phyloP scores from a whole-genome alignment of 306 rosid genomes.

The Acmispon strigosus region DNA sequence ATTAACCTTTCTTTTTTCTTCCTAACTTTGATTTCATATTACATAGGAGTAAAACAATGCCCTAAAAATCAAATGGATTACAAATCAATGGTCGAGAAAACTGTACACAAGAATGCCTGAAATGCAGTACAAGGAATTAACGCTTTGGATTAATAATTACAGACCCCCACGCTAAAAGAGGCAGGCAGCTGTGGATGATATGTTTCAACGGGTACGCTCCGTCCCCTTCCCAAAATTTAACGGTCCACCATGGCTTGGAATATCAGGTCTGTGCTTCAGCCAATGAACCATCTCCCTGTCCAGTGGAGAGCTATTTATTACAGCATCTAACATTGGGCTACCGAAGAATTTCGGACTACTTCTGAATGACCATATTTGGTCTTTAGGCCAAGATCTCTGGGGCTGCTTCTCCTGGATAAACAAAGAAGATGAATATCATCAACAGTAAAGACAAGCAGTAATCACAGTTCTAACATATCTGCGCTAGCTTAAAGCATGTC shows the following conservation, averaged over 20 bases:
- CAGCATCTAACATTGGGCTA: constrained; percentile 93
- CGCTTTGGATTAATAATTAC: constrained; percentile 44
- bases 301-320: constrained; percentile 45
- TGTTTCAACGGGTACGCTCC: constrained; percentile 26
- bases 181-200: constrained; percentile 53
- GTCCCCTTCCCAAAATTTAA: constrained; percentile 40
- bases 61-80: constrained; percentile 56
- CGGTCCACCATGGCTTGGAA: constrained; percentile 82
- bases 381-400: constrained; percentile 92
- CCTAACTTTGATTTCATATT: constrained; percentile 37
- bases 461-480: neutral
- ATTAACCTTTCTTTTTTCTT: constrained; percentile 2
- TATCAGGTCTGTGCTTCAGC: constrained; percentile 78
- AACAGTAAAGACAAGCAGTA: neutral
- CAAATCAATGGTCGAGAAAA: constrained; percentile 46
- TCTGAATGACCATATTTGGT: constrained; percentile 87
- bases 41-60: constrained; percentile 51
- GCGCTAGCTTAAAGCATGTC: neutral
- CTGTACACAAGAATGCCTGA: constrained; percentile 78
- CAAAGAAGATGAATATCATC: constrained; percentile 14
- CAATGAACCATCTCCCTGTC: constrained; percentile 94
- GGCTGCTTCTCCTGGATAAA: constrained; percentile 79
- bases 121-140: constrained; percentile 35
- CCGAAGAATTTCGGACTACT: constrained; percentile 62
- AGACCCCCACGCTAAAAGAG: constrained; percentile 56